Evolutionary conservation across 2,329 filamentous ascomycete genomes (phyloP), one percentile per base, ranked within the genome.

Genomic region (Fusarium pseudonygamai): DNA sequence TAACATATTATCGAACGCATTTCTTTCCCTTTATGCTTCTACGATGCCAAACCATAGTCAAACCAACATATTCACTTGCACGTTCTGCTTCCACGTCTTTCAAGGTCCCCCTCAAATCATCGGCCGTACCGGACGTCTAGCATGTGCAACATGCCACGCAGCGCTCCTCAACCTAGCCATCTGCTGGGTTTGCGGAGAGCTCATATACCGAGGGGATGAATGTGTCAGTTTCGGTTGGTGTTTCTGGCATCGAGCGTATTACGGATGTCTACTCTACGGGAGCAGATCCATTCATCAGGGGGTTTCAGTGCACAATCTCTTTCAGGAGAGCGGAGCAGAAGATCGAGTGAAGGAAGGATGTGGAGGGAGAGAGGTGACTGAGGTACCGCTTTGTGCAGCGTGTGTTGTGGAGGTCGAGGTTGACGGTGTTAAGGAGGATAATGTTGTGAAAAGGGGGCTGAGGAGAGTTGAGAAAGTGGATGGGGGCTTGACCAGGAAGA

Each of bases 201-300:
- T 88, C 47, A 83, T 90, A 18, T 83, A 84, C 40, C 85, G 87
- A 32, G 86, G 83, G 1, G 85, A 87, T 30, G 87, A 89, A 65
- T 87, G 86, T 69, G 86, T 90, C 45, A 89, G 87, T 71, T 82
- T 90, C n/a, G 87, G 87, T 0, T 90, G 86, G 88, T 89, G 87
- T 74, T 90, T 90, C 76, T 90, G 87, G 88, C 88, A 90, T 75
- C 82, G 83, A 43, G 82, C 79, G 2, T 90, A 87, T 77, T 90
- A 88, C 77, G 87, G 88, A 22, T 90, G 87, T 76, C 76, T 90
- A 68, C 79, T 89, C 43, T 90, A 83, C 64, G 86, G 87, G 24
- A 84, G 79, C 63, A 82, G 79, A 67, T 71, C 80, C 18, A 77
- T 85, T 6, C 80, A 82, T 28, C 76, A 75, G 26, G 84, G 82